These are phyloP conservation scores for Anaeromyces robustus DNA, from an alignment of 192 early-diverging fungal species.

Conservation along the genomic window DNA sequence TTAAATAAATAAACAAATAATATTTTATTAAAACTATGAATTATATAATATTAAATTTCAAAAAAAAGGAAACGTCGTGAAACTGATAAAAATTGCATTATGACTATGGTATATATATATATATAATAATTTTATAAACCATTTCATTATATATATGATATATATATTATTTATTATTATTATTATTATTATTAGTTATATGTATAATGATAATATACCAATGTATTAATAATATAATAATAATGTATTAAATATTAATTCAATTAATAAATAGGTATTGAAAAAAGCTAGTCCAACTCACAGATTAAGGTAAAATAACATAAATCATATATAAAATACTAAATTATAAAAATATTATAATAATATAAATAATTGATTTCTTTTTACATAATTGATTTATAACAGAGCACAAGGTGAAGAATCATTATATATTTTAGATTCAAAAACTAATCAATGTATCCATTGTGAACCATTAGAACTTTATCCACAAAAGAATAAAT, in stretches of 20 bases:
- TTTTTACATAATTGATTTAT: not conserved
- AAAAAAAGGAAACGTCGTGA: not conserved
- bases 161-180: no score
- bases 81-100: not conserved
- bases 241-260: no score
- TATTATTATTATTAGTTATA: no score
- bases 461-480: slow-evolving; percentile 53
- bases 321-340: no score
- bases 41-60: no score
- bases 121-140: no score
- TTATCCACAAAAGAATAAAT: slow-evolving; percentile 35
- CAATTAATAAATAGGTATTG: not conserved
- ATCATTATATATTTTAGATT: slow-evolving; percentile 75
- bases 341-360: no score
- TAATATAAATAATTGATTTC: no score
- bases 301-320: not conserved
- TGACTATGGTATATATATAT: not conserved
- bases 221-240: no score
- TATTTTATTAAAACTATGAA: no score
- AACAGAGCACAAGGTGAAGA: slow-evolving; percentile 44
- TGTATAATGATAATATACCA: no score
- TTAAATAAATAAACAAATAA: not conserved
- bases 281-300: not conserved
- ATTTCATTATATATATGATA: no score
- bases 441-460: slow-evolving; percentile 56